A percentile compares a stretch with the other conserved stretches of the same genome.
phyloP scores from a whole-genome alignment of 352 stramenopile species.

The Globisporangium ultimum region DNA sequence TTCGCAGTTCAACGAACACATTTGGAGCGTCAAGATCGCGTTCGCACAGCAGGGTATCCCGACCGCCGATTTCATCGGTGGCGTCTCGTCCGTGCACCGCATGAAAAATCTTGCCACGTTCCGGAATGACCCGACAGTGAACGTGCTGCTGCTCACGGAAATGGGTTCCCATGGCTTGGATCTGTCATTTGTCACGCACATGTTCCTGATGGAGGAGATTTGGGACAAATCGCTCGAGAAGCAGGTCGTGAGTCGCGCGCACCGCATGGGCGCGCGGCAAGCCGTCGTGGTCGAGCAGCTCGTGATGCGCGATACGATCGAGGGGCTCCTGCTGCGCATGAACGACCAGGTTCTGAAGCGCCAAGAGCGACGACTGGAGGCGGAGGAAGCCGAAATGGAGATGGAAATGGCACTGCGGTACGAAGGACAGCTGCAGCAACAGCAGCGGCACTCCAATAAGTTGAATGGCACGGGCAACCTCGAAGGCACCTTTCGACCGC shows the following conservation, averaged over 20 bases:
- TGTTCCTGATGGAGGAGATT: constrained; percentile 97
- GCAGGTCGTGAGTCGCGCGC: constrained; percentile 94
- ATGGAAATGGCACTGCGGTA: constrained; percentile 10
- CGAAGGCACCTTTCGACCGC: not conserved
- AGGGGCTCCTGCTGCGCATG: constrained; percentile 67
- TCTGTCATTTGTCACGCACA: constrained; percentile 97
- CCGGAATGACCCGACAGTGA: constrained; percentile 57
- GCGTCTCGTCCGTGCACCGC: constrained; percentile 32
- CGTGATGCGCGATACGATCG: constrained; percentile 83
- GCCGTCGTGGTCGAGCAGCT: constrained; percentile 92
- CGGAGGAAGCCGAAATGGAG: constrained; percentile 1
- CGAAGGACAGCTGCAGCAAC: constrained; percentile 8
- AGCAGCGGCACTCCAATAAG: not conserved
- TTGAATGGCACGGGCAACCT: not conserved
- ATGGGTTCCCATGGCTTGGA: constrained; percentile 95
- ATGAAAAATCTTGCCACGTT: constrained; percentile 62
- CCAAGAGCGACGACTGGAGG: constrained; percentile 6
- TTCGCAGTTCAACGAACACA: constrained; percentile 79
- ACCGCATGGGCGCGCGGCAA: constrained; percentile 93
- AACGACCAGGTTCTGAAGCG: constrained; percentile 18
- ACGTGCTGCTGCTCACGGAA: constrained; percentile 93
- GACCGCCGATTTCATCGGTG: constrained; percentile 65
- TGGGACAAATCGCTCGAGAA: constrained; percentile 95
- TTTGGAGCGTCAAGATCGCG: constrained; percentile 69
- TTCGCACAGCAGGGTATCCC: constrained; percentile 65